phyloP scores from a whole-genome alignment of 495 filamentous ascomycete genomes.

The Daldinia grandis region DNA sequence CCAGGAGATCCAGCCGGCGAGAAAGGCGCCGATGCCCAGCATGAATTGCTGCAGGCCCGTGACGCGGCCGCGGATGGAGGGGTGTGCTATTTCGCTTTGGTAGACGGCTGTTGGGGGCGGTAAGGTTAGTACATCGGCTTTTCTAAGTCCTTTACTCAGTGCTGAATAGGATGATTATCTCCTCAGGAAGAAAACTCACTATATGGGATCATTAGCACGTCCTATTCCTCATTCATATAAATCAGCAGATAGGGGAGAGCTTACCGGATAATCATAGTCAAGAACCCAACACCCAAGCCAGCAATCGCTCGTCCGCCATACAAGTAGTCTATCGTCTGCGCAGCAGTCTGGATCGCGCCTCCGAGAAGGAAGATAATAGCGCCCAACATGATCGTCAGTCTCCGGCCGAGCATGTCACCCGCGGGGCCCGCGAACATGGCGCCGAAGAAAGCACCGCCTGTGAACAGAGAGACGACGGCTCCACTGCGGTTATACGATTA shows the following conservation, averaged over 20 bases:
- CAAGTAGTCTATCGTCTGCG: conserved; percentile 46
- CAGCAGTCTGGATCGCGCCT: conserved; percentile 53
- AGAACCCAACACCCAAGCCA: conserved; percentile 56
- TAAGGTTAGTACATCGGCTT: conserved; percentile 52
- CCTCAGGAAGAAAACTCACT: conserved; percentile 11
- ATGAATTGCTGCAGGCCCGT: conserved; percentile 69
- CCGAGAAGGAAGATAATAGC: conserved; percentile 53
- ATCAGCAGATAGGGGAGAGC: background rate
- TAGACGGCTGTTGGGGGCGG: conserved; percentile 54
- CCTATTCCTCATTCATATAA: background rate
- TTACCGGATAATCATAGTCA: conserved; percentile 59
- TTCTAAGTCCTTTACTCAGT: conserved; percentile 30
- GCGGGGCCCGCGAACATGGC: conserved; percentile 59
- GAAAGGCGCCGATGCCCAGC: conserved; percentile 64
- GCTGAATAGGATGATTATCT: background rate
- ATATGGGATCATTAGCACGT: conserved; percentile 12
- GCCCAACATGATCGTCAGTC: conserved; percentile 53
- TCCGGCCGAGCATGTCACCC: conserved; percentile 56
- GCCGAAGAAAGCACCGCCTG: conserved; percentile 67
- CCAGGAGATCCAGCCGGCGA: conserved; percentile 56
- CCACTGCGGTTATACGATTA: conserved; percentile 53
- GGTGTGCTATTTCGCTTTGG: conserved; percentile 60
- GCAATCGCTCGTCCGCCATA: conserved; percentile 53
- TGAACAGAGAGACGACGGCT: conserved; percentile 74
- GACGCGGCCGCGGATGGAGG: conserved; percentile 60